Base-by-base conservation (phyloP, 352 stramenopile species). In the Pythium utonaiense region DNA sequence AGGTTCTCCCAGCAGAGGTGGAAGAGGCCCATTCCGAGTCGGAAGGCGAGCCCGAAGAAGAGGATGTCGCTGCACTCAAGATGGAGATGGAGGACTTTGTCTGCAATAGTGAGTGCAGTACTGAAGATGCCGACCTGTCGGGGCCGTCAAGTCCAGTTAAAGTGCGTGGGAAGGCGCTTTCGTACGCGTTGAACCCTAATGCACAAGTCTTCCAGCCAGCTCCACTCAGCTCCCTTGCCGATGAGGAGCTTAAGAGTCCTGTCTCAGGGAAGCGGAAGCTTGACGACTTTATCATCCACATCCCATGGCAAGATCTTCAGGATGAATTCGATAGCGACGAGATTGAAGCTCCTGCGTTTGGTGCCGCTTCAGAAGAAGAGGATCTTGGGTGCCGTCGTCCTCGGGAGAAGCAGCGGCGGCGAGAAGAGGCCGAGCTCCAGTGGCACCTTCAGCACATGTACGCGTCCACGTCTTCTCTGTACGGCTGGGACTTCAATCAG, bases 391-490 rank as follows among this genome's bases (percentile, higher is more conserved):
- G 58, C 27, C 53, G 54, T 14, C 57, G 57, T 22, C 64, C 57
- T 14, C 64, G 48, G n/a, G 64, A 73, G 17, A 66, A 69, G 6
- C 40, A 59, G n/a, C 45, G 56, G 24, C 70, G 74, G 17, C 70
- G 68, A 27, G 57, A 74, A 33, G 67, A 88, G 45, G 58, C 71
- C 6, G 67, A 85, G 41, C 67, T 92, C 6, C 69, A 83, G 52
- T 85, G 69, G 78, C 80, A 92, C 21, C 54, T 94, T 27, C 70
- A 89, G 61, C 70, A 89, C 41, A 80, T 92, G 13, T 94, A 94
- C 49, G 70, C 77, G n/a, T 79, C 78, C 1, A 86, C 77, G 21
- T 79, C 84, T 13, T 75, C 68, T 28, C 61, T 88, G n/a, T 82
- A 89, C 48, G 84, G 84, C 24, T 94, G 82, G 82, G 82, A 94